Evolutionary conservation across 192 early-diverging fungal species (phyloP), one percentile per base, ranked within the genome.

Genomic region (Podila epicladia): DNA sequence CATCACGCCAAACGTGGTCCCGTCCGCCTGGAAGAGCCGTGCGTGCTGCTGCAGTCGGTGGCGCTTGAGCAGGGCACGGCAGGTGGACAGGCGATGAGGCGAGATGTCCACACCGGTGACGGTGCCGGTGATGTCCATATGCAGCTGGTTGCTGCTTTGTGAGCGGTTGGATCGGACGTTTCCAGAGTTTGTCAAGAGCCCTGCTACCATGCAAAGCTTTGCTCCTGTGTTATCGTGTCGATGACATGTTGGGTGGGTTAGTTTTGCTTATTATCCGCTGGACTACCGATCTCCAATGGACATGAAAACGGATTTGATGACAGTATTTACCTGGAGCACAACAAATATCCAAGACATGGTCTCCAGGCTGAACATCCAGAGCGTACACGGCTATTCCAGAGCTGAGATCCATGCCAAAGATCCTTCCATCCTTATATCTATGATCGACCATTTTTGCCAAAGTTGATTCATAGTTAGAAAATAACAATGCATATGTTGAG

Each of bases 71-170:
- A 95, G 62, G 32, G 85, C 89, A 33, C 91, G 89, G 75, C 95
- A 96, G 0, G 92, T 95, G 6, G 91, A 85, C 37, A 93, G 74
- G 12, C 98, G 87, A 65, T 94, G 87, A 4, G 71, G 28, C 3
- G 91, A 91, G 32, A 98, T 84, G 74, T 99, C 98, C 0, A 99
- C 96, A 2, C 97, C 98, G 0, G 98, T 99, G 5, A 97, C 92
- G 0, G 94, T 94, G 2, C 98, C 98, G 22, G 91, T 91, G 12
- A 80, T 63, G 50, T 80, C 71, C 71, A 80, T 73, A 15, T 72
- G 71, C 3, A 73, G 33, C 15, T 73, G 77, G 15, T 69, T 73
- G 9, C 62, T 66, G 12, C 35, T 64, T 2, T 69, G 61, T 8
- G 65, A 63, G 9, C 71, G 29, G 33, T 80, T 62, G 0, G 71